Evolutionary conservation across 2,329 filamentous ascomycete species (phyloP).

Genomic region (Thermoascus crustaceus): DNA sequence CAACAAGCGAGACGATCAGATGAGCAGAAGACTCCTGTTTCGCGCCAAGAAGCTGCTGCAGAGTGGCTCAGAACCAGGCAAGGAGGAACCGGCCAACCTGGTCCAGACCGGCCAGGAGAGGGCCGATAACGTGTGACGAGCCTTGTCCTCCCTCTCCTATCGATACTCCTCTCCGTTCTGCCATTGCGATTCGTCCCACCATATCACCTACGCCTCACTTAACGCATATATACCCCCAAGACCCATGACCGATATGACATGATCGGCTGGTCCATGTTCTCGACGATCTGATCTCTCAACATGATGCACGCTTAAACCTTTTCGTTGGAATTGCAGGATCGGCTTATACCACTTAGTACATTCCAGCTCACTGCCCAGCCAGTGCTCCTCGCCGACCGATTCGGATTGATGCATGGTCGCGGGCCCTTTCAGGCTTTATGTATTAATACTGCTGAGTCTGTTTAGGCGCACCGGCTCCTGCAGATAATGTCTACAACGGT

Average conservation of each 20-base stretch:
- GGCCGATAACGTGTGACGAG: background rate
- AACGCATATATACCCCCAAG: constrained; percentile 1
- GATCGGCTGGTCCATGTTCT: constrained; percentile 1
- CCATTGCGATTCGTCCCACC: background rate
- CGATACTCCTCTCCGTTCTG: background rate
- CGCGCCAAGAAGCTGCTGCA: constrained; percentile 25
- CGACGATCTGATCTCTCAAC: constrained; percentile 1
- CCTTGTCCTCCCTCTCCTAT: background rate
- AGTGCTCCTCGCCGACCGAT: no score
- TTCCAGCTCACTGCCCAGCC: no score
- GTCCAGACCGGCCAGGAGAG: background rate
- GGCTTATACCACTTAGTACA: no score
- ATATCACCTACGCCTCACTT: background rate
- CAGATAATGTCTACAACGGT: no score
- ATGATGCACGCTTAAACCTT: background rate
- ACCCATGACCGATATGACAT: background rate
- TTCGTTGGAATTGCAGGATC: background rate
- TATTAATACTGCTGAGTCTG: no score
- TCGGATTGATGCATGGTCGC: no score
- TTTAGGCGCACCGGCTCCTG: no score
- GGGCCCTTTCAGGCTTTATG: no score
- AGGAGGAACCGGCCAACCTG: constrained; percentile 9
- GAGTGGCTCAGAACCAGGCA: constrained; percentile 24
- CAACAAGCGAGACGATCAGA: constrained; percentile 20
- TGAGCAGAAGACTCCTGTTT: constrained; percentile 35